phyloP scores from a whole-genome alignment of 1,139 yeast genomes.

The Kodamaea anthophila region DNA sequence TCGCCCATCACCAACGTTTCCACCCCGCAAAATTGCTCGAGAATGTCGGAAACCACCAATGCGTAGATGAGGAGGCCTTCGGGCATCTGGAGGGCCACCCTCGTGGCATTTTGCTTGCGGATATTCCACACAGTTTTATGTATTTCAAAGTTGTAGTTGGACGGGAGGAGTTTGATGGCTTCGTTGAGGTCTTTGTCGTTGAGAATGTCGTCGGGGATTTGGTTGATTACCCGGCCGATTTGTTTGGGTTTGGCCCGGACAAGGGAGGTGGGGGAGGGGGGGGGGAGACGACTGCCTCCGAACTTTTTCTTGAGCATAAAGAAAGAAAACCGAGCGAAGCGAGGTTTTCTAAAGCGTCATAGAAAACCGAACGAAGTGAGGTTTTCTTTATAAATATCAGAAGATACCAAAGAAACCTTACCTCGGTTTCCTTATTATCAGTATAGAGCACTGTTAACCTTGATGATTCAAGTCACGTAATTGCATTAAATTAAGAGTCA shows the following conservation, averaged over 20 bases:
- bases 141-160: constrained; percentile 90
- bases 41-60: constrained; percentile 76
- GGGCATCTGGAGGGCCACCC: constrained; percentile 94
- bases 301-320: constrained; percentile 2
- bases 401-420: no score
- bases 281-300: constrained; percentile 1
- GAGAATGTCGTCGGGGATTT: constrained; percentile 84
- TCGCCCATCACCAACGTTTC: constrained; percentile 97
- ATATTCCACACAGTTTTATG: constrained; percentile 96
- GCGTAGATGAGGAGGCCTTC: constrained; percentile 90
- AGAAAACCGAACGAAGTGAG: no score
- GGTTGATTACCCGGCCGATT: constrained; percentile 64
- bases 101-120: constrained; percentile 58
- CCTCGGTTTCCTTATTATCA: no score
- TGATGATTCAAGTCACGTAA: no score
- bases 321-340: no score
- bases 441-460: no score
- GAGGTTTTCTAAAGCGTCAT: no score
- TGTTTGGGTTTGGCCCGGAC: constrained; percentile 24
- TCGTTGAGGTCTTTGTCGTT: constrained; percentile 73
- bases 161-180: constrained; percentile 75
- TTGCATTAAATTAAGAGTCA: no score
- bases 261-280: constrained; percentile 10
- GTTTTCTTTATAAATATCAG: no score
- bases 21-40: constrained; percentile 83